Percentiles rank a stretch among this genome's conserved stretches.
These are phyloP conservation scores for Wallacemonas sp. DNA, from an alignment of 208 protist species.

Conservation along the genomic window DNA sequence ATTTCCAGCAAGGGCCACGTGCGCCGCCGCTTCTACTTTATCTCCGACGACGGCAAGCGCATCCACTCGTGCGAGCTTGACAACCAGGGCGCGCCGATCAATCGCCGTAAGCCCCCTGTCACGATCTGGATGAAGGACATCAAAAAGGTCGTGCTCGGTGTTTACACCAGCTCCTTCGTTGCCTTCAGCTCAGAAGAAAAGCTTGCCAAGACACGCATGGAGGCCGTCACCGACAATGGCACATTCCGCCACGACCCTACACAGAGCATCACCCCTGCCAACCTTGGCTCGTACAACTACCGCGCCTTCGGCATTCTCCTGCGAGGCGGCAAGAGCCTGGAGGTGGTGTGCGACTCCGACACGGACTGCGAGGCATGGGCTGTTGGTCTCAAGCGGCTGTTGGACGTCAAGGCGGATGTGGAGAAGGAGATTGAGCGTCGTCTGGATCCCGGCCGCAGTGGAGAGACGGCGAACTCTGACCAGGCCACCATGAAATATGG, in stretches of 20 bases:
- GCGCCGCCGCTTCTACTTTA: conserved; percentile 83
- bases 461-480: conserved; percentile 17
- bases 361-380: conserved; percentile 90
- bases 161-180: conserved; percentile 82
- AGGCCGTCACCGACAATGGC: conserved; percentile 74
- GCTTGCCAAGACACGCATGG: conserved; percentile 64
- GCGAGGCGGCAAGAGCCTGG: conserved; percentile 81
- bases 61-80: conserved; percentile 92
- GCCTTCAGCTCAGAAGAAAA: conserved; percentile 71
- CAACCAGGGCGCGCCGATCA: conserved; percentile 68
- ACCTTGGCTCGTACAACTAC: conserved; percentile 86
- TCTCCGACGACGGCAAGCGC: conserved; percentile 86
- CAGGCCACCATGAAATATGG: conserved; percentile 73
- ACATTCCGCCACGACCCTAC: conserved; percentile 79
- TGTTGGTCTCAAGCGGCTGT: conserved; percentile 79
- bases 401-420: conserved; percentile 61
- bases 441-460: conserved; percentile 11
- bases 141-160: conserved; percentile 78
- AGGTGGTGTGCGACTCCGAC: conserved; percentile 90
- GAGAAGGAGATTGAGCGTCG: conserved; percentile 62
- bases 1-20: conserved; percentile 77
- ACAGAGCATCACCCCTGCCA: conserved; percentile 73
- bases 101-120: conserved; percentile 80
- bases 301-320: conserved; percentile 84
- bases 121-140: conserved; percentile 87